Evolutionary conservation across 495 filamentous ascomycete genomes (phyloP), one percentile per base, ranked within the genome.

Genomic region (Pyrenopolyporus hunteri): DNA sequence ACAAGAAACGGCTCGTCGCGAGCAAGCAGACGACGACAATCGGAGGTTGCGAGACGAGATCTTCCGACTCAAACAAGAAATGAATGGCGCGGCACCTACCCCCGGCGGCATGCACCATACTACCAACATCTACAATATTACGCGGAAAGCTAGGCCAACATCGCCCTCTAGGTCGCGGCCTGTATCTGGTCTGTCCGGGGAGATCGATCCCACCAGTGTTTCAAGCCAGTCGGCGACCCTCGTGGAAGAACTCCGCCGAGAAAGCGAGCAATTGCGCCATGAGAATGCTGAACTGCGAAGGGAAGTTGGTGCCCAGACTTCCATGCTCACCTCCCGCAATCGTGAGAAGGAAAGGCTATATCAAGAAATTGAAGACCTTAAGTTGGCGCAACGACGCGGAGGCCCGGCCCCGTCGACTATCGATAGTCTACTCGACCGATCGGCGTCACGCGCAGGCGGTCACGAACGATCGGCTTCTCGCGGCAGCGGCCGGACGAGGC

Each of bases 261-360:
- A 93, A 64, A 79, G 85, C 36, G 88, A 91, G 40, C 87, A 93
- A 57, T 78, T 97, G 22, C 87, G 89, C 43, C 90, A 92, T 61
- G 94, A 98, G 69, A 98, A 97, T 65, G 91, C 91, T 9, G 93
- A 97, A 68, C 77, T 98, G 11, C 84, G 91, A 28, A 88, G 93
- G 40, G 93, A 98, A 70, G 89, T 98, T 22, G 90, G 92, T 54
- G 94, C 95, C 8, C 94, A 98, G 72, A 95, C 92, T 0, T 96
- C 92, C 0, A 98, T 98, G 93, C 85, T 98, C 6, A 97, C 95
- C 3, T 97, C 94, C 26, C 83, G 94, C 5, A 97, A 98, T 65
- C 85, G 91, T 26, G 94, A 98, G 71, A 93, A 94, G 68, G 93
- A 97, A 64, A 87, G 92, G 3, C 80, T 98, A 11, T 95, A 97